Base-by-base conservation (phyloP, 306 rosid genomes). In the Bauhinia variegata region DNA sequence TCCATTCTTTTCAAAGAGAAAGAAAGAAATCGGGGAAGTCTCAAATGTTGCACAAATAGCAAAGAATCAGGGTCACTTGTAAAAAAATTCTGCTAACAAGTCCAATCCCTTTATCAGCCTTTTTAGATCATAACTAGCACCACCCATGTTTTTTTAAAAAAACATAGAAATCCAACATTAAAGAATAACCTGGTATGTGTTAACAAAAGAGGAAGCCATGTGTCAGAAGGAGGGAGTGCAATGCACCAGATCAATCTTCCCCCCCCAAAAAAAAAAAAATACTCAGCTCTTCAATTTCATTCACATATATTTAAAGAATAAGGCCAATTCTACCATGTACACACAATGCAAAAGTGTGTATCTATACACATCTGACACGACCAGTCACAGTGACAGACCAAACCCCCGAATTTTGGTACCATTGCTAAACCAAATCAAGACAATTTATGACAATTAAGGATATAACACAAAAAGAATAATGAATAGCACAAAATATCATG, bases 1-100 rank as follows among this genome's bases (percentile, higher is more conserved):
- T 38, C 7, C 16, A 19, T 9, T 1, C 10, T n/a, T 23, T 34
- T 15, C 28, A 6, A 19, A 34, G 11, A 11, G 1, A 12, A 42
- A 42, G 37, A 60, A 60, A 18, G 34, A 37, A 60, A 39, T 23
- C 1, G 66, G 38, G 18, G 2, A 18, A 17, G 36, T 1, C 12
- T 42, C n/a, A 61, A 48, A 48, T 31, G 56, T 16, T 47, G 49
- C 23, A 47, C 14, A 63, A 48, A 47, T 16, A 43, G 42, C 30
- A 44, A 28, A 63, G 42, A 18, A 64, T 48, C 5, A 48, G 4
- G 4, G 17, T 52, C 17, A 6, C 33, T 48, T 11, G n/a, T 44
- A 34, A 28, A 33, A 33, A 33, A 14, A 47, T 11, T 47, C 56
- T 2, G 30, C 60, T 18, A 10, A 37, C 11, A 15, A 31, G 6